Evolutionary conservation across 2,329 filamentous ascomycete genomes (phyloP).

Genomic region (Clonostachys chloroleuca): DNA sequence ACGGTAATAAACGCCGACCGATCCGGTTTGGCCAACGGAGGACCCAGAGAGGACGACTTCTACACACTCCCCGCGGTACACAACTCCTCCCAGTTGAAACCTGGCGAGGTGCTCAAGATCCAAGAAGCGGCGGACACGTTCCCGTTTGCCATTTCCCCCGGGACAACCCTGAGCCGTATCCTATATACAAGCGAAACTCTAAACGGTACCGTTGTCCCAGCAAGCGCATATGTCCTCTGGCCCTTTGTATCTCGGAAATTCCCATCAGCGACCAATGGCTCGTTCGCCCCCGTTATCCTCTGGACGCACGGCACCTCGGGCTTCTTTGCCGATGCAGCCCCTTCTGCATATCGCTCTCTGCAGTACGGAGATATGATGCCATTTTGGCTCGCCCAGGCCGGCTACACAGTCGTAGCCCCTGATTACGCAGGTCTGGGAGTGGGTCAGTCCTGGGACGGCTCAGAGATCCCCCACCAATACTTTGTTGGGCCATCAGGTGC

Average conservation of each 20-base stretch:
- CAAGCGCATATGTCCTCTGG: not conserved
- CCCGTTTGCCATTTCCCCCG: conserved; percentile 1
- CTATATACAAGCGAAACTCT: not conserved
- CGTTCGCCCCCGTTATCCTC: conserved; percentile 17
- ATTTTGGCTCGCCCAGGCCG: conserved; percentile 27
- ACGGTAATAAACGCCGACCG: conserved; percentile 6
- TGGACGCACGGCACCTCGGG: conserved; percentile 41
- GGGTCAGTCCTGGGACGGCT: conserved; percentile 19
- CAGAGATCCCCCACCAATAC: conserved; percentile 31
- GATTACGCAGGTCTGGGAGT: conserved; percentile 39
- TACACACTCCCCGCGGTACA: conserved; percentile 2
- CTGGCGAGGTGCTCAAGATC: conserved; percentile 7
- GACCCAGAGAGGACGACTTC: conserved; percentile 8
- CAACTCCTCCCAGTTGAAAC: not conserved
- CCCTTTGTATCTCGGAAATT: not conserved
- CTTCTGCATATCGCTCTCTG: conserved; percentile 29
- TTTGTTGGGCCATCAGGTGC: conserved; percentile 26
- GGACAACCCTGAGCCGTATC: not conserved
- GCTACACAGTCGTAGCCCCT: conserved; percentile 36
- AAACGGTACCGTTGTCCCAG: not conserved
- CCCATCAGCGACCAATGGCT: not conserved
- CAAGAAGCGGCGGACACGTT: conserved; percentile 5
- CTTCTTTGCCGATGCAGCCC: conserved; percentile 24
- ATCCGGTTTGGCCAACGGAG: conserved; percentile 6
- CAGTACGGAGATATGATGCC: conserved; percentile 29